Conservation (phyloP, 202 grass and related monocot species). For the Carex arenaria region DNA sequence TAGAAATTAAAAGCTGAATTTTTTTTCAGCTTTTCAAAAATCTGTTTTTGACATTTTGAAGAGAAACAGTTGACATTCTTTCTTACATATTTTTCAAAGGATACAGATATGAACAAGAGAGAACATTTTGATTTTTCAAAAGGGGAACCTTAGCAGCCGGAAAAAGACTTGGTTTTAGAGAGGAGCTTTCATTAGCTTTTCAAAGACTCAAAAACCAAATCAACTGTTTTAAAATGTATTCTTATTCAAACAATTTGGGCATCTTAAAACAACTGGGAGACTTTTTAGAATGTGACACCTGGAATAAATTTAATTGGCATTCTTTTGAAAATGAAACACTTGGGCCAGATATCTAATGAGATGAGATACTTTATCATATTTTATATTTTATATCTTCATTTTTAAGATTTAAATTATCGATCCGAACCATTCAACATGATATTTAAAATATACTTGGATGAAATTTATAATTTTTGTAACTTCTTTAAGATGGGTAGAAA, state of each 20-base stretch:
- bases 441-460: too few relatives aligned
- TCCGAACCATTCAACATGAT: too few relatives aligned
- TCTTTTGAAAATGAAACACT: neutral
- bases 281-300: neutral
- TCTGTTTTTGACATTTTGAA: neutral
- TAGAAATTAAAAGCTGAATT: neutral
- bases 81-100: neutral
- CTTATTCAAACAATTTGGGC: neutral
- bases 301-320: neutral
- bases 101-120: neutral
- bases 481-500: too few relatives aligned
- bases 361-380: too few relatives aligned
- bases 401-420: too few relatives aligned
- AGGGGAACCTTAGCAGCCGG: neutral
- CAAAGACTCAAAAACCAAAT: neutral
- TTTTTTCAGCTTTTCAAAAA: neutral
- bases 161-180: neutral
- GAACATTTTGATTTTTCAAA: neutral
- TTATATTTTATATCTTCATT: too few relatives aligned
- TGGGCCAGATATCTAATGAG: neutral
- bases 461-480: too few relatives aligned
- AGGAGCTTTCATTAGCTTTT: neutral
- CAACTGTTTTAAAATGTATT: neutral
- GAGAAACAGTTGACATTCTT: neutral
- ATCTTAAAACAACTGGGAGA: neutral